These are phyloP conservation scores for Aureobasidium sp. DNA, from an alignment of 2,329 filamentous ascomycete species.

Conservation along the genomic window DNA sequence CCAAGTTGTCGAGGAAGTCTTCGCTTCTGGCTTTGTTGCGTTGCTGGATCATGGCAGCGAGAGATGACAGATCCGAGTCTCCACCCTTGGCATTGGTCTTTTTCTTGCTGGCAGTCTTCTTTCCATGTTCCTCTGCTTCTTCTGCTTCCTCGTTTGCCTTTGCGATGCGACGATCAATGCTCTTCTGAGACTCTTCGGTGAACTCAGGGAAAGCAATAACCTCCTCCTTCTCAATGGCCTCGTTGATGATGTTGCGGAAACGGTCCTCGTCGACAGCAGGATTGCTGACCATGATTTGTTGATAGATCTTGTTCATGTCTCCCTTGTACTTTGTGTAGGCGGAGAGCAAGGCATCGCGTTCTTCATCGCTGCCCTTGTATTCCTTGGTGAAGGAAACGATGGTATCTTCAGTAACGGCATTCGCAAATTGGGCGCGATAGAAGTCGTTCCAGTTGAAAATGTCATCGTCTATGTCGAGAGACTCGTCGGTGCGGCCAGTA, in stretches of 20 bases:
- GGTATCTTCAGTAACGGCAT: constrained; percentile 64
- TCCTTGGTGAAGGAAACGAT: constrained; percentile 68
- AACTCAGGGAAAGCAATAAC: constrained; percentile 64
- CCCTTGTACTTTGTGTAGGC: constrained; percentile 70
- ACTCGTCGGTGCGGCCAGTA: constrained; percentile 83
- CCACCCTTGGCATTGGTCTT: constrained; percentile 24
- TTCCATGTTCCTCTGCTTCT: constrained; percentile 67
- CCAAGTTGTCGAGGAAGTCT: constrained; percentile 64
- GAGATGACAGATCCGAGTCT: constrained; percentile 41
- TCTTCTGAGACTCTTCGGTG: constrained; percentile 56
- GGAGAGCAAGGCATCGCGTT: constrained; percentile 66
- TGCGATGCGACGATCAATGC: constrained; percentile 39
- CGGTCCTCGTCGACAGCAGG: constrained; percentile 77
- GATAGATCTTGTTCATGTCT: constrained; percentile 69
- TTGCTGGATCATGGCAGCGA: constrained; percentile 69
- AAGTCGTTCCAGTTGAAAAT: constrained; percentile 84
- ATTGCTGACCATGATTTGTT: constrained; percentile 78
- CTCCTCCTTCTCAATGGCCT: constrained; percentile 64
- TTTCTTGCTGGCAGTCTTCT: constrained; percentile 42
- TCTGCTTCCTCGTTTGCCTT: constrained; percentile 67
- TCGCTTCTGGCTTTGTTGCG: constrained; percentile 56
- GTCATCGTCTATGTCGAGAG: constrained; percentile 58
- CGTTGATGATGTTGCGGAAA: constrained; percentile 72
- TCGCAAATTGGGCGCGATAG: constrained; percentile 76
- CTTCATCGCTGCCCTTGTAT: constrained; percentile 84